Conservation (phyloP, 2,329 filamentous ascomycete genomes). For the Colletotrichum magnum region DNA sequence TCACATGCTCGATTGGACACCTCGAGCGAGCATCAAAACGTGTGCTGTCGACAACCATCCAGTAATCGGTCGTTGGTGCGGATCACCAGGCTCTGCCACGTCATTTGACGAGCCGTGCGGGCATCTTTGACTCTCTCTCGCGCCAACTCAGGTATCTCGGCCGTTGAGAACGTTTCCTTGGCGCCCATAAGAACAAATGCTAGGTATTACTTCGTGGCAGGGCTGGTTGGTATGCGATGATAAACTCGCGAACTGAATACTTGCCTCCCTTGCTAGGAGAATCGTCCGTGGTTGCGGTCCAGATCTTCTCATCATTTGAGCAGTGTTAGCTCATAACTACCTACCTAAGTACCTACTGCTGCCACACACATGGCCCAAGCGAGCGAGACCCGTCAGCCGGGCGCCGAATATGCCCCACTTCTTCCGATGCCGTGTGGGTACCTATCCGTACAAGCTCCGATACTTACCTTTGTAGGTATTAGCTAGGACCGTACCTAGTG, state of each 20-base stretch:
- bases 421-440: neutral
- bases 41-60: constrained; percentile 2
- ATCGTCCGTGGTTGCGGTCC: no score
- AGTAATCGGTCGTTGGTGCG: constrained; percentile 6
- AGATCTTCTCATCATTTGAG: no score
- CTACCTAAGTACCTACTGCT: no score
- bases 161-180: neutral
- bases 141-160: constrained; percentile 6
- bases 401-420: neutral
- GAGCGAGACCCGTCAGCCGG: no score
- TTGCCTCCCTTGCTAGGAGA: no score
- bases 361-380: no score
- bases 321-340: no score
- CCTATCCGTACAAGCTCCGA: neutral
- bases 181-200: neutral
- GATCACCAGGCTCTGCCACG: constrained; percentile 25
- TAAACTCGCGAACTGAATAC: neutral
- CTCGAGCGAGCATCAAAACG: neutral
- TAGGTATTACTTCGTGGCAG: neutral
- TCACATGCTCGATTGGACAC: constrained; percentile 17
- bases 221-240: constrained; percentile 14
- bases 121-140: neutral
- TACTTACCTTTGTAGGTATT: neutral
- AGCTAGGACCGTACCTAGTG: neutral
- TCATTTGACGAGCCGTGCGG: constrained; percentile 29